Evolutionary conservation across 169 alveolate genomes (phyloP).

Genomic region (Eimeria sp.): DNA sequence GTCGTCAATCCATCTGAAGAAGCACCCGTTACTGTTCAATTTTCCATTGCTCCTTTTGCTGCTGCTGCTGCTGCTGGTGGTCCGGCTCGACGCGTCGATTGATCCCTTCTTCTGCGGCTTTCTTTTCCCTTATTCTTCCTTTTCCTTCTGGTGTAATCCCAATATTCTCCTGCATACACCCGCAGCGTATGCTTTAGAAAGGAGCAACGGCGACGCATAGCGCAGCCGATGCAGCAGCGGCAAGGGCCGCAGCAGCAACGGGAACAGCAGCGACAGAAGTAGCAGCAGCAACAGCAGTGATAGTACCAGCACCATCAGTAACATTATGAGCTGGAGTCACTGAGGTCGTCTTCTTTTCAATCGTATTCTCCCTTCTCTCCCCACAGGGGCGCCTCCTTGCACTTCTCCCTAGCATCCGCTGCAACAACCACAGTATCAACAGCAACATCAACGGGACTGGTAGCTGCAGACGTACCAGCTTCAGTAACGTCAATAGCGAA

Average conservation of each 20-base stretch:
- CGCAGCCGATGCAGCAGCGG: neutral
- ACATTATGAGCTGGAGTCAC: neutral
- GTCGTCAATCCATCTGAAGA: neutral
- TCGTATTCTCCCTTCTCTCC: neutral
- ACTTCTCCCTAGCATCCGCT: neutral
- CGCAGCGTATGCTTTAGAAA: neutral
- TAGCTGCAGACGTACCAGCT: neutral
- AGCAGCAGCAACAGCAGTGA: neutral
- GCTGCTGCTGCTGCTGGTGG: conserved; percentile 14
- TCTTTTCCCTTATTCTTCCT: neutral
- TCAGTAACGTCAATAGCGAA: neutral
- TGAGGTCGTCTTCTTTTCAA: neutral
- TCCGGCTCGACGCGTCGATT: neutral
- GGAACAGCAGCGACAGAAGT: neutral
- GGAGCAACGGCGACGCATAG: neutral
- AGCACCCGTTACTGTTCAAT: neutral
- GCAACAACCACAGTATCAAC: neutral
- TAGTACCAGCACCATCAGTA: neutral
- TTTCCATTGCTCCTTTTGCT: neutral
- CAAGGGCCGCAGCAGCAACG: neutral
- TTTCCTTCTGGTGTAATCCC: too few relatives aligned
- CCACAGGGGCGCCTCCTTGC: neutral
- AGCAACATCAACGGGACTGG: too few relatives aligned
- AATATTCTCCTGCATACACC: neutral
- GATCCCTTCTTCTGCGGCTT: neutral